These are phyloP conservation scores for Curvularia sp. DNA, from an alignment of 2,329 filamentous ascomycete species.

Conservation along the genomic window DNA sequence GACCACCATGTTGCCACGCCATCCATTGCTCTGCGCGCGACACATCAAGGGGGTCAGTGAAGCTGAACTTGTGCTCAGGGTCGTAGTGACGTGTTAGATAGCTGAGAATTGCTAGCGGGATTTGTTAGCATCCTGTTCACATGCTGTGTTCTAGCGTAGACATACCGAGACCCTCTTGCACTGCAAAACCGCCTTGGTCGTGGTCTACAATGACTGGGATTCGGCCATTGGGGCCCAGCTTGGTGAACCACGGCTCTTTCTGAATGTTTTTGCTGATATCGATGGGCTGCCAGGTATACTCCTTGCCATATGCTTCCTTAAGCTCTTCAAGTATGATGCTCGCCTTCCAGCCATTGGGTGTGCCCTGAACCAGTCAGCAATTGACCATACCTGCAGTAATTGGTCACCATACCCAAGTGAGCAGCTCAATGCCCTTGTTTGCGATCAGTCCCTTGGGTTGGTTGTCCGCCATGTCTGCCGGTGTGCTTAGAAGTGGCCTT, in stretches of 20 bases:
- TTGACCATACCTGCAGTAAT: not conserved
- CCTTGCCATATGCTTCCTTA: constrained; percentile 66
- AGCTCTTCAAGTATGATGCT: constrained; percentile 70
- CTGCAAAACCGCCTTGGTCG: constrained; percentile 64
- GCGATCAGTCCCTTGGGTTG: constrained; percentile 65
- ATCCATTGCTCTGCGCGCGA: constrained; percentile 66
- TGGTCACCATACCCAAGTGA: constrained; percentile 56
- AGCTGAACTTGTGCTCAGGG: constrained; percentile 55
- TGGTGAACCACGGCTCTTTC: constrained; percentile 71
- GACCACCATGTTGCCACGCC: constrained; percentile 62
- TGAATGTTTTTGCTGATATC: constrained; percentile 68
- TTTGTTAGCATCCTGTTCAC: not conserved
- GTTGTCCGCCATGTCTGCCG: constrained; percentile 38
- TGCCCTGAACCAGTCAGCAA: constrained; percentile 35
- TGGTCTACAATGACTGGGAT: constrained; percentile 73
- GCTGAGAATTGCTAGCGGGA: constrained; percentile 49
- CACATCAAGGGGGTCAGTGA: constrained; percentile 56
- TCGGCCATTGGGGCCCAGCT: constrained; percentile 68
- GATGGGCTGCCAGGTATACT: constrained; percentile 66
- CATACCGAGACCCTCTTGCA: constrained; percentile 53
- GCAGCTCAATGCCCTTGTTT: constrained; percentile 68
- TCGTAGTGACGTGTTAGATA: constrained; percentile 58
- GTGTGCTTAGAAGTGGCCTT: constrained; percentile 21
- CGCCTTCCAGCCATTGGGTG: constrained; percentile 61
- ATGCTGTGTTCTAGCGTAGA: not conserved